A percentile compares a stretch with the other conserved stretches of the same genome.
Conservation (phyloP, 2,329 filamentous ascomycete species). For the Periconia digitata region DNA sequence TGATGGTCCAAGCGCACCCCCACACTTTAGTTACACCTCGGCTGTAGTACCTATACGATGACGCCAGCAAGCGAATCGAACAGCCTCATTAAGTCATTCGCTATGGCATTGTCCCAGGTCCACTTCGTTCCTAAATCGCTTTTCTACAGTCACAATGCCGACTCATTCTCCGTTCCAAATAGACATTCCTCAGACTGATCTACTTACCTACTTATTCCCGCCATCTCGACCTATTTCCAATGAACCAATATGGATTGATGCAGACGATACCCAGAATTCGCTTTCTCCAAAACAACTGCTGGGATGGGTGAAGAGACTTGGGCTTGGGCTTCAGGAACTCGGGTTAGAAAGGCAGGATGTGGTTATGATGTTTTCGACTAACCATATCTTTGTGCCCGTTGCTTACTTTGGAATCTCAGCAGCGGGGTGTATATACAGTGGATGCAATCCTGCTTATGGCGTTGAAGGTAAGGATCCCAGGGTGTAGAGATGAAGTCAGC, state of each 20-base stretch:
- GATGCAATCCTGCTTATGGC: constrained; percentile 58
- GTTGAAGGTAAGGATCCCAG: constrained; percentile 41
- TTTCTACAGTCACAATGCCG: constrained; percentile 39
- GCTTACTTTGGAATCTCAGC: constrained; percentile 58
- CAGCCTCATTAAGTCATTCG: not conserved
- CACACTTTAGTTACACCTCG: not conserved
- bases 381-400: constrained; percentile 59
- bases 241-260: constrained; percentile 58
- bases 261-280: constrained; percentile 47
- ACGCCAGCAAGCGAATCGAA: not conserved
- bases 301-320: constrained; percentile 56
- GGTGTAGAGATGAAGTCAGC: not conserved
- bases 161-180: constrained; percentile 51
- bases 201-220: constrained; percentile 43
- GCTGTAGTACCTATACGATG: not conserved
- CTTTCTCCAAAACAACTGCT: constrained; percentile 54
- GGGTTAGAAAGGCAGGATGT: constrained; percentile 54
- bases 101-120: not conserved
- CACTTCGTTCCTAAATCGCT: not conserved
- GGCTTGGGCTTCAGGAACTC: constrained; percentile 50
- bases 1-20: not conserved
- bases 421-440: constrained; percentile 56
- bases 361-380: constrained; percentile 57
- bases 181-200: constrained; percentile 51
- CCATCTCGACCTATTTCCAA: constrained; percentile 39